These are phyloP conservation scores for Golubevia sp. DNA, from an alignment of 1,284 basidiomycete species.

Conservation along the genomic window DNA sequence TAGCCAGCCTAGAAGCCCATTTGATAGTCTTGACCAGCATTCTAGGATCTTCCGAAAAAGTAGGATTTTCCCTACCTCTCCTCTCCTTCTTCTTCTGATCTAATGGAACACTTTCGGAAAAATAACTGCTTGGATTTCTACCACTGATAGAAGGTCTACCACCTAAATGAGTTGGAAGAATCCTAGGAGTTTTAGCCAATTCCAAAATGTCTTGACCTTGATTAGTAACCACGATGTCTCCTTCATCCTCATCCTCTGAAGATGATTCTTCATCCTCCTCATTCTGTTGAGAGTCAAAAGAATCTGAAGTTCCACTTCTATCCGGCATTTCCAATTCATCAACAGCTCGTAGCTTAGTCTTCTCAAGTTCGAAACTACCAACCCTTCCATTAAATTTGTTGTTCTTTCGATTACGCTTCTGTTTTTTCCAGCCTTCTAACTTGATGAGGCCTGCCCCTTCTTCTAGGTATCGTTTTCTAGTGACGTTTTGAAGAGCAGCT, in stretches of 20 bases:
- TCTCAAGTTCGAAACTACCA: background rate
- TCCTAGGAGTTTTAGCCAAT: constrained; percentile 19
- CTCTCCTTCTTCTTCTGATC: background rate
- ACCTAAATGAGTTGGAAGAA: background rate
- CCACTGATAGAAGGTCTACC: background rate
- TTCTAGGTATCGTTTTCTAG: constrained; percentile 35
- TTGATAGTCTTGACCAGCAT: constrained; percentile 45
- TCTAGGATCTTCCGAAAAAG: background rate
- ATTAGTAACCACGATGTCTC: constrained; percentile 50
- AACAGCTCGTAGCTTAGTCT: background rate
- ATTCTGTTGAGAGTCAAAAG: background rate
- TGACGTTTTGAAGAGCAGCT: constrained; percentile 47
- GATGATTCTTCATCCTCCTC: background rate
- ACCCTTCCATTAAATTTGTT: no score
- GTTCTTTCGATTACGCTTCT: background rate
- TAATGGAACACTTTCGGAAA: constrained; percentile 12
- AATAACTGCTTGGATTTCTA: constrained; percentile 16
- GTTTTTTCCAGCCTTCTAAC: constrained; percentile 23
- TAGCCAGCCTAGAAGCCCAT: constrained; percentile 56
- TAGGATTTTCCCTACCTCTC: background rate
- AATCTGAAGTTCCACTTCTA: no score
- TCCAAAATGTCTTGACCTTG: constrained; percentile 51
- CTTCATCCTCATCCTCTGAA: constrained; percentile 28
- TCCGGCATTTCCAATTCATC: background rate
- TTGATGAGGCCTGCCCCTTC: constrained; percentile 45